Conservation (phyloP, 2,329 filamentous ascomycete species). For the Hymenoscyphus fraxineus region DNA sequence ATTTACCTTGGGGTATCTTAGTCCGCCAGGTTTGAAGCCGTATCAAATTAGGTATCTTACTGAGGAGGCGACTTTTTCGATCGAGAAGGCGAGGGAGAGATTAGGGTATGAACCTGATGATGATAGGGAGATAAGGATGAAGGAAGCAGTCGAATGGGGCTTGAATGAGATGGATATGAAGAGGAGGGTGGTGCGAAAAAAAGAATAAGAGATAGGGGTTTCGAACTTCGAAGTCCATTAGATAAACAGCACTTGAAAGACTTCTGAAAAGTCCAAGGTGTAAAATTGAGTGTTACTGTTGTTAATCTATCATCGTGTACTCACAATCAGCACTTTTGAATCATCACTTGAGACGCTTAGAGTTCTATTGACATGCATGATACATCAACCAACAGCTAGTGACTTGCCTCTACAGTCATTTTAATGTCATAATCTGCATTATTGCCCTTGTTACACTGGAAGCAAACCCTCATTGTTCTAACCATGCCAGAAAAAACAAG, state of each 20-base stretch:
- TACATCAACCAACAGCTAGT: neutral
- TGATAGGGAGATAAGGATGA: neutral
- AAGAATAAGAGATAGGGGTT: neutral
- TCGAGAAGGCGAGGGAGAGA: conserved; percentile 6
- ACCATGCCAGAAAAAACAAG: too few species aligned
- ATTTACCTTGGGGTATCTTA: neutral
- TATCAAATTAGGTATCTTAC: conserved; percentile 1
- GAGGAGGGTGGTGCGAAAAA: neutral
- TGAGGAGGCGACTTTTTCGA: conserved; percentile 1
- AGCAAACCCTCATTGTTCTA: too few species aligned
- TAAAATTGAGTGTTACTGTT: too few species aligned
- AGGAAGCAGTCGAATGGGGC: conserved; percentile 2
- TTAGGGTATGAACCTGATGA: conserved; percentile 6
- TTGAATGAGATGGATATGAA: neutral
- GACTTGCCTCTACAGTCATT: neutral
- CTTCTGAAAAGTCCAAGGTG: too few species aligned
- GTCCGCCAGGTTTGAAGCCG: conserved; percentile 1
- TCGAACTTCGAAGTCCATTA: neutral
- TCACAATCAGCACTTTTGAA: too few species aligned
- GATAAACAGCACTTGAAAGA: neutral
- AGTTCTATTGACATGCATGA: neutral
- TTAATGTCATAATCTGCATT: too few species aligned
- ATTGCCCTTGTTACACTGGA: too few species aligned
- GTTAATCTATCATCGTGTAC: too few species aligned
- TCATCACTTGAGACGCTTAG: neutral